Conservation (phyloP, 2,329 filamentous ascomycete species). For the Talaromyces rugulosus region DNA sequence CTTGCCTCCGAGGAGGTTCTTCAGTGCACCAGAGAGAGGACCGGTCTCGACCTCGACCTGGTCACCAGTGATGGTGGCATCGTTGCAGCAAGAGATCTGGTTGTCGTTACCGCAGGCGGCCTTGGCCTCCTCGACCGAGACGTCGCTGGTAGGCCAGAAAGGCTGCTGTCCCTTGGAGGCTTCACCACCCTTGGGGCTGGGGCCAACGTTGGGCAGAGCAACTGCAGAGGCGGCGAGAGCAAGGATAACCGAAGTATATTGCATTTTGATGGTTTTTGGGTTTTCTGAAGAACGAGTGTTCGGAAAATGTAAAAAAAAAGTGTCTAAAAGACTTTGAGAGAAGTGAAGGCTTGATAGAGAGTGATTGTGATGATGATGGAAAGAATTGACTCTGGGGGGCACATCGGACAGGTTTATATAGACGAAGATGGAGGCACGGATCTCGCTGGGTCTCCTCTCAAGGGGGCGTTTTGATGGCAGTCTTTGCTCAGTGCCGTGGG, state of each 20-base stretch:
- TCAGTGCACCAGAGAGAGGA: slow-evolving; percentile 30
- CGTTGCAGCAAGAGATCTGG: slow-evolving; percentile 38
- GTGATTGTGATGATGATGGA: slow-evolving; percentile 24
- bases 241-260: slow-evolving; percentile 32
- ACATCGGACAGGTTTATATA: slow-evolving; percentile 29
- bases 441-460: slow-evolving; percentile 9
- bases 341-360: slow-evolving; percentile 19
- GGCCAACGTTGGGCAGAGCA: slow-evolving; percentile 23
- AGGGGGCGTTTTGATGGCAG: slow-evolving; percentile 10
- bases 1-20: slow-evolving; percentile 30
- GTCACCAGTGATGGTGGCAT: slow-evolving; percentile 33
- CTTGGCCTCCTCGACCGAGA: slow-evolving; percentile 35
- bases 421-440: slow-evolving; percentile 21
- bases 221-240: slow-evolving; percentile 30
- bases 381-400: slow-evolving; percentile 12
- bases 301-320: slow-evolving; percentile 18
- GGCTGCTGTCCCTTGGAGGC: slow-evolving; percentile 20
- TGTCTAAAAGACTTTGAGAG: slow-evolving; percentile 19
- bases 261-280: slow-evolving; percentile 28
- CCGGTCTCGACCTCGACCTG: slow-evolving; percentile 28
- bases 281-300: slow-evolving; percentile 9
- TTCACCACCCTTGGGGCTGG: slow-evolving; percentile 18
- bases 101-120: slow-evolving; percentile 36
- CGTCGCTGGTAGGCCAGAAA: slow-evolving; percentile 26
- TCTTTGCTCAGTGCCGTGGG: slow-evolving; percentile 20